These are phyloP conservation scores for Meyerozyma guilliermondii DNA, from an alignment of 1,139 yeast genomes.

Conservation along the genomic window DNA sequence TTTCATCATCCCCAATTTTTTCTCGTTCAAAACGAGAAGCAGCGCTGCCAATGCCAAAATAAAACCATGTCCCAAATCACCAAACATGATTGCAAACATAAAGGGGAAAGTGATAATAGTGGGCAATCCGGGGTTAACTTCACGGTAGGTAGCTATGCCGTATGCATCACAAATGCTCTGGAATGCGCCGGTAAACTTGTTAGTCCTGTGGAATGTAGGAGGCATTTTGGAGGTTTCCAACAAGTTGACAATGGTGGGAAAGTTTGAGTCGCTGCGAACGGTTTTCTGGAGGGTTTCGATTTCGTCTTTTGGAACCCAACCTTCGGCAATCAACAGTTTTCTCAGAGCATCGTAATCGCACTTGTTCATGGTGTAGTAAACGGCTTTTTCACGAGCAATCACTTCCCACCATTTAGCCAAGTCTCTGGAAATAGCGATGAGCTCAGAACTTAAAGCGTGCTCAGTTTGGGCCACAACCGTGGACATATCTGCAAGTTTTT, in stretches of 20 bases:
- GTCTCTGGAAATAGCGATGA: slow-evolving; percentile 68
- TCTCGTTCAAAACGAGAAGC: slow-evolving; percentile 57
- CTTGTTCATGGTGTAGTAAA: slow-evolving; percentile 59
- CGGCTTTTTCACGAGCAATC: slow-evolving; percentile 68
- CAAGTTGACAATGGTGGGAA: slow-evolving; percentile 67
- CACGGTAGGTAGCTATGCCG: slow-evolving; percentile 73
- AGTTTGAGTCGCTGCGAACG: slow-evolving; percentile 22
- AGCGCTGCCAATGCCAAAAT: slow-evolving; percentile 58
- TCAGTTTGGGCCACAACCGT: slow-evolving; percentile 52
- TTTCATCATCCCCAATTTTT: slow-evolving; percentile 51
- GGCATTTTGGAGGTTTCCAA: slow-evolving; percentile 66
- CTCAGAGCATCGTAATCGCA: slow-evolving; percentile 66
- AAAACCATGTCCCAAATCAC: slow-evolving; percentile 80
- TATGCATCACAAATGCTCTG: slow-evolving; percentile 77
- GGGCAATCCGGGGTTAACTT: slow-evolving; percentile 77
- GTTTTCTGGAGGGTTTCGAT: slow-evolving; percentile 31
- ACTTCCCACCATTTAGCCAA: slow-evolving; percentile 66
- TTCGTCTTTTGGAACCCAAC: slow-evolving; percentile 73
- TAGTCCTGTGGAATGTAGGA: slow-evolving; percentile 74
- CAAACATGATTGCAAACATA: slow-evolving; percentile 86
- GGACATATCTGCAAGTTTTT: slow-evolving; percentile 51
- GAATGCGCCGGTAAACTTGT: slow-evolving; percentile 72
- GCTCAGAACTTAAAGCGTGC: slow-evolving; percentile 60
- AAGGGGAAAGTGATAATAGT: slow-evolving; percentile 79
- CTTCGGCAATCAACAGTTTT: slow-evolving; percentile 66